Evolutionary conservation across 176 grass and related monocot species (phyloP).

Genomic region (Coix lacrymajobi): DNA sequence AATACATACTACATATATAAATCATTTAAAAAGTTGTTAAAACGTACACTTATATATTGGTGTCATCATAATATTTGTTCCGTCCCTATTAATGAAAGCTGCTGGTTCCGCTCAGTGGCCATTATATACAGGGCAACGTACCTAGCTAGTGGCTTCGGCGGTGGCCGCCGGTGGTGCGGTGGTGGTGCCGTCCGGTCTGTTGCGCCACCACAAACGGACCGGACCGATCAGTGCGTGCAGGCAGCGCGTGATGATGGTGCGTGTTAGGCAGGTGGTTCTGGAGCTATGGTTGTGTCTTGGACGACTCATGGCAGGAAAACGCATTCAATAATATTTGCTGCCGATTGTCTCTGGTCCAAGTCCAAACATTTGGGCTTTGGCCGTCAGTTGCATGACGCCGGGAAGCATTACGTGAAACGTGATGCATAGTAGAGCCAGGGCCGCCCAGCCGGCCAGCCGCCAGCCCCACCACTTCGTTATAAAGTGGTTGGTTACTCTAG

Average conservation of each 20-base stretch:
- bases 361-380: background rate
- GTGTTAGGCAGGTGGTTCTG: background rate
- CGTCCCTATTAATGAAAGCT: too few relatives aligned
- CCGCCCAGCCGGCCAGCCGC: background rate
- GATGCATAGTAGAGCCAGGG: background rate
- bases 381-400: background rate
- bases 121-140: too few relatives aligned
- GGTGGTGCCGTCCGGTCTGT: background rate
- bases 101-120: too few relatives aligned
- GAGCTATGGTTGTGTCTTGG: background rate
- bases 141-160: background rate
- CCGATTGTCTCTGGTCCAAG: background rate
- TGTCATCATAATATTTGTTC: too few relatives aligned
- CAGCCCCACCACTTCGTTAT: background rate
- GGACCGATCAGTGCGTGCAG: background rate
- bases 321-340: background rate
- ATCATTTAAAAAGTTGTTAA: too few relatives aligned
- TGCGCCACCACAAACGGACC: background rate
- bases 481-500: background rate
- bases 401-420: background rate
- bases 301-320: background rate
- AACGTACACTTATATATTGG: too few relatives aligned
- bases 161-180: background rate
- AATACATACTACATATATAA: too few relatives aligned
- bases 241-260: background rate